Evolutionary conservation across 345 rosid species (phyloP).

Genomic region (Arabis hirsuta): DNA sequence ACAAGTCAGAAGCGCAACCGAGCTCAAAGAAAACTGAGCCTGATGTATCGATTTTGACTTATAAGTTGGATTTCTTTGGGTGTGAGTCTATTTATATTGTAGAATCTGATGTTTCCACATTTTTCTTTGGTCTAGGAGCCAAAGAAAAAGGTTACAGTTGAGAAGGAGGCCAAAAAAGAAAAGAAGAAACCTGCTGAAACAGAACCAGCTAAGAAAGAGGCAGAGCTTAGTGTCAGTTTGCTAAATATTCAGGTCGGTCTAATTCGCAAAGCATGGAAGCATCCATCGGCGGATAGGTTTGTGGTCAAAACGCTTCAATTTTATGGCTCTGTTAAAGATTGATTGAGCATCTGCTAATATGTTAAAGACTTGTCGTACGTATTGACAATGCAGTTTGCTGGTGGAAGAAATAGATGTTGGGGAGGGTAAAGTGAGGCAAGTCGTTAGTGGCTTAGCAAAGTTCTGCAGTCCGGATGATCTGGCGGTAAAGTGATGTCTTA

Average conservation of each 20-base stretch:
- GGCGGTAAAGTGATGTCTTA: slow-evolving; percentile 53
- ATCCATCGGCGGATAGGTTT: slow-evolving; percentile 98
- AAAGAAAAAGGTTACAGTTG: slow-evolving; percentile 60
- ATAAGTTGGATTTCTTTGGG: not conserved
- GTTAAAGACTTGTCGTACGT: not conserved
- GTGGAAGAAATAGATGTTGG: slow-evolving; percentile 98
- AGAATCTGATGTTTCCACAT: not conserved
- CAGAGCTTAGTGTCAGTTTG: slow-evolving; percentile 85
- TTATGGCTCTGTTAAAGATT: slow-evolving; percentile 13
- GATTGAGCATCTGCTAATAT: slow-evolving; percentile 16
- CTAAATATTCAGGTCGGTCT: slow-evolving; percentile 88
- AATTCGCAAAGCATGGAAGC: slow-evolving; percentile 91
- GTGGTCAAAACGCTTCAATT: slow-evolving; percentile 31
- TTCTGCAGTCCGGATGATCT: slow-evolving; percentile 81
- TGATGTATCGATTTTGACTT: slow-evolving; percentile 45
- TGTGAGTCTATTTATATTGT: slow-evolving; percentile 14
- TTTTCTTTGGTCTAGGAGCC: slow-evolving; percentile 30
- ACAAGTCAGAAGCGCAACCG: slow-evolving; percentile 50
- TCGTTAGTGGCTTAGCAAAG: slow-evolving; percentile 98
- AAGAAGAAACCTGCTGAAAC: slow-evolving; percentile 64
- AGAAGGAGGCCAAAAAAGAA: slow-evolving; percentile 59
- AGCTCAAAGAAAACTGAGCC: slow-evolving; percentile 53
- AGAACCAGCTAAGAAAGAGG: slow-evolving; percentile 67
- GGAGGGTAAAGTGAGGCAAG: slow-evolving; percentile 85
- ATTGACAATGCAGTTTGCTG: slow-evolving; percentile 65